phyloP scores from a whole-genome alignment of 2,329 filamentous ascomycete genomes.

The Diaporthe nobilis region DNA sequence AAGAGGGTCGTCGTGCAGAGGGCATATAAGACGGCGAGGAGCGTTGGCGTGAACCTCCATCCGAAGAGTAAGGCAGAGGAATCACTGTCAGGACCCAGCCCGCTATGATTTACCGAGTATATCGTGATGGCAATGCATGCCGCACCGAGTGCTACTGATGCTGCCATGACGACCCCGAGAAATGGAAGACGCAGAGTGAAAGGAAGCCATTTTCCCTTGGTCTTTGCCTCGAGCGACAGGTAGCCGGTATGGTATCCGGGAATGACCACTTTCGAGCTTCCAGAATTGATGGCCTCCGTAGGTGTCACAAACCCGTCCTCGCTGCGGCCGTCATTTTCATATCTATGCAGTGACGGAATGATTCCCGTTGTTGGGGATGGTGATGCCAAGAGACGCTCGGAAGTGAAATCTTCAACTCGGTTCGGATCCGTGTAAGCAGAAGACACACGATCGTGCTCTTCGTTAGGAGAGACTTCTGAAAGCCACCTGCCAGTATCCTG shows the following conservation, averaged over 20 bases:
- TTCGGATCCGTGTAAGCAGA: background rate
- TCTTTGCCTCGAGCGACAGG: background rate
- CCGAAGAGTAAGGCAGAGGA: background rate
- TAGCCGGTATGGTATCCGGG: background rate
- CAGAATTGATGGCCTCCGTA: background rate
- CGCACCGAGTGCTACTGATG: background rate
- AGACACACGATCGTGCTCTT: background rate
- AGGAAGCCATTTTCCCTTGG: background rate
- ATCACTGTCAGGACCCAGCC: background rate
- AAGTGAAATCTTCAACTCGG: background rate
- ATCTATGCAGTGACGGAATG: background rate
- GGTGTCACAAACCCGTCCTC: background rate
- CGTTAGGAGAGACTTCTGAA: background rate
- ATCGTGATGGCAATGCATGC: background rate
- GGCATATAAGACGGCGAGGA: conserved; percentile 8
- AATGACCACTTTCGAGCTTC: background rate
- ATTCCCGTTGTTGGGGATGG: background rate
- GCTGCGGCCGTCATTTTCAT: background rate
- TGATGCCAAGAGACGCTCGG: background rate
- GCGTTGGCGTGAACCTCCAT: background rate
- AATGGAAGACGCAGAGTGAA: background rate
- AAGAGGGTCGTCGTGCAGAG: background rate
- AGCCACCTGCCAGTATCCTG: background rate
- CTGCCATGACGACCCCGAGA: background rate
- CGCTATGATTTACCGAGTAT: background rate